Evolutionary conservation across 2,329 filamentous ascomycete genomes (phyloP), one percentile per base, ranked within the genome.

Genomic region (Remersonia thermophila): DNA sequence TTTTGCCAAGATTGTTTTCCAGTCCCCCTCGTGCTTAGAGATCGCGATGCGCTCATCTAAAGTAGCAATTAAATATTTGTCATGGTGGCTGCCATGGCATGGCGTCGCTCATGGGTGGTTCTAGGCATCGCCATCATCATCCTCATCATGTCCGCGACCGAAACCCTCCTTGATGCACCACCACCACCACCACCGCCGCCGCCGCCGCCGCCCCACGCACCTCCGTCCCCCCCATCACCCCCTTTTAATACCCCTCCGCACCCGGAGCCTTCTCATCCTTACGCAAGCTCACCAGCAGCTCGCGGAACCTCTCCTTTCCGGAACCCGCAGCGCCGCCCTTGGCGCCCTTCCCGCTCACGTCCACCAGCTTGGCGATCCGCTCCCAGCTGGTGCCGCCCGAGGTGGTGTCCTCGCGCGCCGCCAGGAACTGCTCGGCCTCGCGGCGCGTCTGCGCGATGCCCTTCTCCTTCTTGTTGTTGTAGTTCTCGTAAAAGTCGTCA

Each of bases 401-500:
- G 16, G 86, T 83, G 27, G 87, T 95, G 58, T 96, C 87, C 58
- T 98, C 89, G 42, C 87, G 77, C 59, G 69, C 86, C 37, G 74
- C 79, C 32, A 96, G 65, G 61, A 96, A 98, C 55, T 94, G 78
- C 54, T 96, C 89, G 6, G 89, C 91, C 51, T 98, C 91, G 58
- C 83, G 81, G 52, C 80, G 77, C 38, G 89, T 91, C 66, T 93
- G 84, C 15, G 80, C 70, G 48, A 95, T 80, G 41, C 74, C 76
- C 72, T 96, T 96, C 59, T 98, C 91, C 59, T 91, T 89, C 67
- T 95, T 94, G 60, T 81, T 79, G 67, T 96, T 96, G 69, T 98
- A 98, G 63, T 94, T 95, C 56, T 95, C 87, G 69, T 98, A 98
- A 65, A 96, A 98, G 58, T 95, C 91, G 58, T 98, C 91, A 46